phyloP scores from a whole-genome alignment of 352 stramenopile genomes.

The Nothophytophthora sp. region DNA sequence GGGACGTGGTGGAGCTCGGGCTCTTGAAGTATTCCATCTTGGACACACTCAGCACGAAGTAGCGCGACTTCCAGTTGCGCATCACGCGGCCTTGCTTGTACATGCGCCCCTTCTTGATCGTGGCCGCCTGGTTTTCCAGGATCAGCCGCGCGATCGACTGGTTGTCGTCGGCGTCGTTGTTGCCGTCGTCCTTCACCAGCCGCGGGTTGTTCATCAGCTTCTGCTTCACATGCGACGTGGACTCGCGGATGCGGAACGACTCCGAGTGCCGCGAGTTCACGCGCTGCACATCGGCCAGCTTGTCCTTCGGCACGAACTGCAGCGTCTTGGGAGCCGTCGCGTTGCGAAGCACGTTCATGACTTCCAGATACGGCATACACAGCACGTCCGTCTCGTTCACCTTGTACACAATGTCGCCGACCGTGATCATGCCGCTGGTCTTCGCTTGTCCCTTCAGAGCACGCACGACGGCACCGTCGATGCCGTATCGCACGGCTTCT shows the following conservation, averaged over 20 bases:
- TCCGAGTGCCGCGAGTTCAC: conserved; percentile 83
- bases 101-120: conserved; percentile 89
- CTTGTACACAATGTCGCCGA: conserved; percentile 89
- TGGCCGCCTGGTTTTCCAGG: conserved; percentile 82
- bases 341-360: conserved; percentile 82
- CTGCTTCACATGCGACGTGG: conserved; percentile 60
- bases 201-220: conserved; percentile 75
- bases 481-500: conserved; percentile 81
- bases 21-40: conserved; percentile 89
- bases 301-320: conserved; percentile 87
- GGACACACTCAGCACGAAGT: conserved; percentile 86
- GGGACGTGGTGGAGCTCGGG: conserved; percentile 71
- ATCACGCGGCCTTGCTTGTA: conserved; percentile 87
- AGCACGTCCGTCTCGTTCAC: conserved; percentile 84
- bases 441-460: conserved; percentile 84
- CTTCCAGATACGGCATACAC: conserved; percentile 82
- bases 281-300: conserved; percentile 80
- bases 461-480: conserved; percentile 79
- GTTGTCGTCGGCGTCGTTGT: conserved; percentile 70
- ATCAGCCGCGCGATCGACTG: conserved; percentile 86
- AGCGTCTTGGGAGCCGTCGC: conserved; percentile 73
- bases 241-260: conserved; percentile 67
- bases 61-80: conserved; percentile 87
- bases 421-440: conserved; percentile 79
- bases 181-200: conserved; percentile 72